A percentile compares a stretch with the other conserved stretches of the same genome.
Evolutionary conservation across 2,329 filamentous ascomycete genomes (phyloP).

Genomic region (Boeremia lycopersici): DNA sequence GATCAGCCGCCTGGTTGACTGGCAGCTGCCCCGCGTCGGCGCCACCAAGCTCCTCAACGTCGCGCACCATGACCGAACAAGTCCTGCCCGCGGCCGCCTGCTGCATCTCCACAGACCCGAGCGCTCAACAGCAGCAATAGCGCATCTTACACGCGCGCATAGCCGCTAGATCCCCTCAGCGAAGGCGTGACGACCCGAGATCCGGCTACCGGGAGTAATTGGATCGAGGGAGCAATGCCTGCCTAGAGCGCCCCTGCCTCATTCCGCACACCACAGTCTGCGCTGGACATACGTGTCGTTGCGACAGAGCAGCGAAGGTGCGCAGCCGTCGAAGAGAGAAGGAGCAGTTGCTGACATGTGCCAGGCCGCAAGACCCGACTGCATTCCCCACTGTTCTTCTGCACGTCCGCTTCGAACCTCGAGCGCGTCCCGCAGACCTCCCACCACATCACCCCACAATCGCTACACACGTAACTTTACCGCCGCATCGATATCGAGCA

Average conservation of each 20-base stretch:
- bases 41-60: slow-evolving; percentile 25
- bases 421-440: slow-evolving; percentile 12
- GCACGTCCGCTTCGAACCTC: slow-evolving; percentile 18
- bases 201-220: slow-evolving; percentile 1
- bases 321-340: not conserved
- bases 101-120: slow-evolving; percentile 34
- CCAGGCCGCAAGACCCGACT: slow-evolving; percentile 16
- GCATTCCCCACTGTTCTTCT: slow-evolving; percentile 19
- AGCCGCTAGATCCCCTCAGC: slow-evolving; percentile 20
- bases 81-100: slow-evolving; percentile 17
- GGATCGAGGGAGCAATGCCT: slow-evolving; percentile 8
- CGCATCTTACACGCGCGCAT: slow-evolving; percentile 29
- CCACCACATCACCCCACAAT: slow-evolving; percentile 20
- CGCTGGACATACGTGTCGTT: not conserved
- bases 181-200: slow-evolving; percentile 1
- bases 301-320: slow-evolving; percentile 12
- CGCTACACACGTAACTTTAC: slow-evolving; percentile 14
- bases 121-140: slow-evolving; percentile 44
- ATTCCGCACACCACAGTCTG: slow-evolving; percentile 14
- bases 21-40: slow-evolving; percentile 21
- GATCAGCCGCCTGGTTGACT: slow-evolving; percentile 4
- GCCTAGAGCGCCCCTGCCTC: slow-evolving; percentile 22
- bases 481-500: slow-evolving; percentile 17
- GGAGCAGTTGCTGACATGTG: slow-evolving; percentile 14
- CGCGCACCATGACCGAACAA: slow-evolving; percentile 24